Evolutionary conservation across 148 eudicot species (phyloP).

Genomic region (Amaranthus hypochondriacus): DNA sequence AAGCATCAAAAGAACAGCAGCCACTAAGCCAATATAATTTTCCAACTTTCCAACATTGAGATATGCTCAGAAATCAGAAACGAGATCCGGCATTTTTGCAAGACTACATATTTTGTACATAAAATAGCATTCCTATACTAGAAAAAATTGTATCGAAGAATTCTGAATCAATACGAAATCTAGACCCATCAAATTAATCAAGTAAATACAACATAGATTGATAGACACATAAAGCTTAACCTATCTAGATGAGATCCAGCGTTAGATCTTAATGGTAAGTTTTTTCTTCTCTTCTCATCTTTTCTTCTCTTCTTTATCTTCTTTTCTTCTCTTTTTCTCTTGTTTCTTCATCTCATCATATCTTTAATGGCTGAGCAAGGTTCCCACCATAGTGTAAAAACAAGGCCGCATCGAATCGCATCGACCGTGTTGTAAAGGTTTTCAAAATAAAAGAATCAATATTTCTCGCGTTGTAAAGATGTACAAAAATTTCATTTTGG

Average conservation of each 20-base stretch:
- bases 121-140: background rate
- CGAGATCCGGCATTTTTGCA: background rate
- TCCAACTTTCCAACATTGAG: background rate
- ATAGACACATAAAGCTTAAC: background rate
- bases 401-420: no score
- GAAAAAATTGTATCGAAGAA: background rate
- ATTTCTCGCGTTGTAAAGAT: no score
- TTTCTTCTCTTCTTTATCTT: no score
- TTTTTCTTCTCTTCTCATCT: no score
- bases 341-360: no score
- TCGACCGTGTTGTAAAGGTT: no score
- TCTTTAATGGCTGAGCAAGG: no score
- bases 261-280: no score
- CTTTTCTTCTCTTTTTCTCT: no score
- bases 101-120: background rate
- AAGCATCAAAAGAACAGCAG: background rate
- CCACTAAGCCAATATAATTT: background rate
- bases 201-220: background rate
- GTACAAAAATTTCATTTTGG: no score
- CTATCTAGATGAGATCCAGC: background rate
- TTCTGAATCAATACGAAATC: background rate
- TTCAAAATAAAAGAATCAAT: no score
- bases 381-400: no score
- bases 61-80: background rate
- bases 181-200: background rate